Evolutionary conservation across 2,329 filamentous ascomycete genomes (phyloP).

Genomic region (Pseudogymnoascus sp.): DNA sequence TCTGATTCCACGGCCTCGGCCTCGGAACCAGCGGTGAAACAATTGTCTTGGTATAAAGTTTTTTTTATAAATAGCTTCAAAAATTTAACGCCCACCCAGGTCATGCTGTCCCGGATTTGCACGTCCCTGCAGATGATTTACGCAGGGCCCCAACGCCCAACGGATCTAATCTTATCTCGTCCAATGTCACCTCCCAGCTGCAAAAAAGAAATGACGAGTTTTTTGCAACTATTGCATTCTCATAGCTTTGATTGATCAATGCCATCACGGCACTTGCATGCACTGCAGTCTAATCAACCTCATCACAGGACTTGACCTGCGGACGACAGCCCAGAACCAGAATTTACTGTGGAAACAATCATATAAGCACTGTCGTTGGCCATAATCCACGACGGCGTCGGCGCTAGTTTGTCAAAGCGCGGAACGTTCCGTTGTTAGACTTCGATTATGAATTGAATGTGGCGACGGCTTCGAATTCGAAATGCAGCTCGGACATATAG

Average conservation of each 20-base stretch:
- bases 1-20: background rate
- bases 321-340: background rate
- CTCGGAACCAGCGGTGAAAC: background rate
- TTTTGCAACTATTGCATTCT: background rate
- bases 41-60: background rate
- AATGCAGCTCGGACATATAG: background rate
- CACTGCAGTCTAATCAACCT: background rate
- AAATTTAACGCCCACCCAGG: background rate
- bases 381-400: background rate
- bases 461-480: background rate
- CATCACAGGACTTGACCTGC: background rate
- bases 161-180: background rate
- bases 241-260: background rate
- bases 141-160: background rate
- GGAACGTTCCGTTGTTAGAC: constrained; percentile 7
- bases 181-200: background rate
- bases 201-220: background rate
- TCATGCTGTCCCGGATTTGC: background rate
- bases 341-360: background rate
- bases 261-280: background rate
- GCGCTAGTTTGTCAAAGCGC: background rate
- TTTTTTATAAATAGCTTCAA: background rate
- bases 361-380: background rate
- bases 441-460: background rate
- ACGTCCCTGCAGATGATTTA: background rate